Conservation (phyloP, 1,284 basidiomycete genomes). For the Naganishia liquefaciens region DNA sequence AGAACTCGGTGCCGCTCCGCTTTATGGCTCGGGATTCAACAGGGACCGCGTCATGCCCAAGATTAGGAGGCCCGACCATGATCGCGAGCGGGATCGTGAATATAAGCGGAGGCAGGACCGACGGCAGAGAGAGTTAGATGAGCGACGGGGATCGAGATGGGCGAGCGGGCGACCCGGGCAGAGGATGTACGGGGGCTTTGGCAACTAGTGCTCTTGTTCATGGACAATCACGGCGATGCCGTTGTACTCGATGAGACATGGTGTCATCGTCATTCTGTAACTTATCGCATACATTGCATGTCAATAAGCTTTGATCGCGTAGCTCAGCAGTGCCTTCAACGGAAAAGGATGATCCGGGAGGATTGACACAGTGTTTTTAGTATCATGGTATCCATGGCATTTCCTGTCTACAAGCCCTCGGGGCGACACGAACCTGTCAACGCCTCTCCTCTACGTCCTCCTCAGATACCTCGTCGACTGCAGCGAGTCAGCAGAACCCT, state of each 20-base stretch:
- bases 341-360: no score
- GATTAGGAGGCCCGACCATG: constrained; percentile 1
- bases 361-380: no score
- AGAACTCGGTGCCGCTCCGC: not conserved
- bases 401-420: no score
- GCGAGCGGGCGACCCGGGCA: not conserved
- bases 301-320: no score
- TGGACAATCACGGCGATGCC: no score
- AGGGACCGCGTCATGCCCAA: constrained; percentile 17
- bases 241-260: no score
- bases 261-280: no score
- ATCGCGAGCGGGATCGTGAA: constrained; percentile 1
- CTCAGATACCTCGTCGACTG: constrained; percentile 66
- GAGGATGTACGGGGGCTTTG: not conserved
- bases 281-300: no score
- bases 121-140: not conserved
- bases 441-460: constrained; percentile 67
- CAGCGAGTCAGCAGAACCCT: constrained; percentile 6
- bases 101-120: not conserved
- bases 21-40: constrained; percentile 18
- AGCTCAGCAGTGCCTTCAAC: no score
- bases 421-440: no score
- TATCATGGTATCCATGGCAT: no score
- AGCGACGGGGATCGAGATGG: constrained; percentile 1
- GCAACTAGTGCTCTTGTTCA: no score